Percentiles rank a stretch among this genome's conserved stretches.
Evolutionary conservation across 345 rosid species (phyloP).

Genomic region (Citrus hindsii): DNA sequence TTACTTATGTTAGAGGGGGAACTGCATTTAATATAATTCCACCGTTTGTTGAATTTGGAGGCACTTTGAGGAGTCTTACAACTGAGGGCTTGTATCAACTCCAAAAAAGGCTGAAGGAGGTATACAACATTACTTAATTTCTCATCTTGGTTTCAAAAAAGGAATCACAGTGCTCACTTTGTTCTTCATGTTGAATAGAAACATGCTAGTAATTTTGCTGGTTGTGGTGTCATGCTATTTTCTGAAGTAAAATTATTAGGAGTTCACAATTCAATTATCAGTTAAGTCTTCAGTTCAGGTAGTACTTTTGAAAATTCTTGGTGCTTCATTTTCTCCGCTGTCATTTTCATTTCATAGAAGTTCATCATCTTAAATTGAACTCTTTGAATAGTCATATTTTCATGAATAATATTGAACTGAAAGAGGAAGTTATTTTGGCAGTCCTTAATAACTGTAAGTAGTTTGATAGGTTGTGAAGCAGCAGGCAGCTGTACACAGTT

Average conservation of each 20-base stretch:
- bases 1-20: conserved; percentile 63
- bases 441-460: conserved; percentile 1
- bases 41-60: conserved; percentile 67
- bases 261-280: background rate
- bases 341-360: background rate
- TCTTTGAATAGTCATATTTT: too few species aligned
- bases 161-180: background rate
- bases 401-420: too few species aligned
- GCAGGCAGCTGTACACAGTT: conserved; percentile 65
- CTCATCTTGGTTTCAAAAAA: background rate
- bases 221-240: background rate
- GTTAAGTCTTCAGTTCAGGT: background rate
- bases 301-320: background rate
- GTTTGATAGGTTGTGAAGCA: conserved; percentile 58
- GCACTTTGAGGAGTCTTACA: conserved; percentile 86
- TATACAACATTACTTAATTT: conserved; percentile 10
- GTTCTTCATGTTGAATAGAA: background rate
- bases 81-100: conserved; percentile 66
- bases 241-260: background rate
- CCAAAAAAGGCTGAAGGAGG: conserved; percentile 65
- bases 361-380: background rate
- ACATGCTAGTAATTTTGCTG: background rate
- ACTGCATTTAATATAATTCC: conserved; percentile 54
- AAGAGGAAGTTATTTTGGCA: background rate
- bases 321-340: background rate